phyloP scores from a whole-genome alignment of 2,329 filamentous ascomycete species.

The Thermochaetoides dissita region DNA sequence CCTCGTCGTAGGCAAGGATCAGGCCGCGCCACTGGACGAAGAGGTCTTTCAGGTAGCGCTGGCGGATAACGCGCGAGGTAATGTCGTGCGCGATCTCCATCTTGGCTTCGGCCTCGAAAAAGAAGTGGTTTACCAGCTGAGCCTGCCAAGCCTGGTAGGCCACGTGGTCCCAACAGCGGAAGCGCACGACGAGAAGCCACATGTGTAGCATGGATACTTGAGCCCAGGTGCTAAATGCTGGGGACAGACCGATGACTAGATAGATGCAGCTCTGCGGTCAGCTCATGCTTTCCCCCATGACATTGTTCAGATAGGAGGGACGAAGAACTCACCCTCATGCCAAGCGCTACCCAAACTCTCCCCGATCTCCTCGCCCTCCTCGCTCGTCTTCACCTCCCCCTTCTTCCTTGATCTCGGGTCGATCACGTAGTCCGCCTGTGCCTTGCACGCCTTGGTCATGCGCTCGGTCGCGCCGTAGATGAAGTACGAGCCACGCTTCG shows the following conservation, averaged over 20 bases:
- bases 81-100: constrained; percentile 71
- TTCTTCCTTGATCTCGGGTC: constrained; percentile 52
- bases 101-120: constrained; percentile 71
- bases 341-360: constrained; percentile 55
- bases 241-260: constrained; percentile 51
- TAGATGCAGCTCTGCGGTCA: constrained; percentile 2
- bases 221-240: constrained; percentile 91
- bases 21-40: constrained; percentile 88
- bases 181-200: constrained; percentile 73
- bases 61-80: constrained; percentile 42
- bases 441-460: constrained; percentile 62
- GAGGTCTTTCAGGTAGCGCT: constrained; percentile 68
- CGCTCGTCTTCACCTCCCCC: constrained; percentile 53
- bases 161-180: constrained; percentile 62
- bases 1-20: constrained; percentile 73
- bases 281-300: background rate
- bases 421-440: constrained; percentile 63
- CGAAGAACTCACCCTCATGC: constrained; percentile 55
- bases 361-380: constrained; percentile 72
- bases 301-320: background rate
- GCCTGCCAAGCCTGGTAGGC: constrained; percentile 67
- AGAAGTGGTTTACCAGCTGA: constrained; percentile 89
- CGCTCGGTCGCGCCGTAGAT: constrained; percentile 67
- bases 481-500: constrained; percentile 40
- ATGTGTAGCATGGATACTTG: constrained; percentile 94